Conservation (phyloP, 176 grass and related monocot species). For the Juncus effusus region DNA sequence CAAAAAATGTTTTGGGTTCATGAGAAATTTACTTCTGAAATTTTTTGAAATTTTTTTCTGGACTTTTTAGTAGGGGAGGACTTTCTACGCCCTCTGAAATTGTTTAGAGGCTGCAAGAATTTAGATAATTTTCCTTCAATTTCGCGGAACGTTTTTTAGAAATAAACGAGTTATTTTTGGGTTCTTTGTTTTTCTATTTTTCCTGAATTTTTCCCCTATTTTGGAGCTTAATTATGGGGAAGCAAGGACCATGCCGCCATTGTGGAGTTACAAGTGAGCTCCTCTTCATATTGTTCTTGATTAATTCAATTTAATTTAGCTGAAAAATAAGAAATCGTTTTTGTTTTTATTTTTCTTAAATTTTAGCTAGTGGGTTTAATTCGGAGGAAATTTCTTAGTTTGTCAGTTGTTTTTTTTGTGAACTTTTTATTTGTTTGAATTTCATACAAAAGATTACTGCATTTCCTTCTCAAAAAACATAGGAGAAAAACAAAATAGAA, state of each 20-base stretch:
- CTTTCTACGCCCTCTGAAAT: constrained; percentile 21
- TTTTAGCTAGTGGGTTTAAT: constrained; percentile 18
- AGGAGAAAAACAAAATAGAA: not conserved
- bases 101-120: constrained; percentile 10
- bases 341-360: constrained; percentile 19
- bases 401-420: not conserved
- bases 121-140: constrained; percentile 32
- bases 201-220: constrained; percentile 27
- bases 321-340: constrained; percentile 8
- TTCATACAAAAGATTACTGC: constrained; percentile 17
- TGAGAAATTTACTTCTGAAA: not conserved
- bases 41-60: not conserved
- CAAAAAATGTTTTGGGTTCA: constrained; percentile 33
- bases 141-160: constrained; percentile 27
- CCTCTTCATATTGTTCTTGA: constrained; percentile 46
- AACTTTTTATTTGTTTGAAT: constrained; percentile 11
- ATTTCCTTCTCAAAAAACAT: constrained; percentile 2
- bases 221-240: constrained; percentile 63
- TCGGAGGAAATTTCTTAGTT: not conserved
- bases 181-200: not conserved
- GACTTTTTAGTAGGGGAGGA: constrained; percentile 24
- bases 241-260: constrained; percentile 94
- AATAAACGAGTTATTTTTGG: constrained; percentile 4
- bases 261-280: constrained; percentile 99
- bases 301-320: constrained; percentile 28